Base-by-base conservation (phyloP, 768 basidiomycete genomes). In the Boletus barrowsii region DNA sequence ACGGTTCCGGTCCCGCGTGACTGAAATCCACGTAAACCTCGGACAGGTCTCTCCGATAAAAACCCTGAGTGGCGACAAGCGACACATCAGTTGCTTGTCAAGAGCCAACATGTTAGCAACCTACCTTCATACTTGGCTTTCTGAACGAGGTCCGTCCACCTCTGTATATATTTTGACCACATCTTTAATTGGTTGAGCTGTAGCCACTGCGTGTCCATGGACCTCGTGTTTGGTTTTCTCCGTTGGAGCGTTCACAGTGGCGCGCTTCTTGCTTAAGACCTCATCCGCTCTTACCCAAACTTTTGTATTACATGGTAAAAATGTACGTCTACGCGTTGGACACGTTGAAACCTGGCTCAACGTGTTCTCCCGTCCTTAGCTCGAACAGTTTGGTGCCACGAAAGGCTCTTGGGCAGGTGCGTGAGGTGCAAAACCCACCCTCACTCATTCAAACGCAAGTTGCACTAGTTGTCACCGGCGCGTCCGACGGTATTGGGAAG, bases 401-500 rank as follows among this genome's bases (percentile, higher is more conserved):
- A 84, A 88, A 53, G 93, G 91, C 37, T 85, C 90, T 32, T 99
- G 95, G 94, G 96, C 95, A 29, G 75, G 83, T 82, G 20, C 10
- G 62, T 35, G 13, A 5, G 20, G 5, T 17, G 36, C 13, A 10
- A 20, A n/a, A 39, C 42, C 1, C 4, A 20, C 7, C 18, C 20
- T 14, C 18, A 6, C 11, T 13, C 32, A 14, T 24, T 33, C 42
- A 14, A 37, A 39, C 47, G 36, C 46, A 40, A 18, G 4, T 32
- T 5, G 20, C 18, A 22, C 22, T 51, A 81, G 90, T 98, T 18
- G 83, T 99, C 14, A 98, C 96, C 1, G 97, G 97, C 33, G 89
- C 92, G 24, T 97, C 97, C 0, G 91, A 94, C 56, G 97, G 97
- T 9, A 96, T 99, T 60, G 97, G 97, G 3, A 88, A 87, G 57